These are phyloP conservation scores for Tricholoma bakamatsutake DNA, from an alignment of 768 basidiomycete genomes.

Conservation along the genomic window DNA sequence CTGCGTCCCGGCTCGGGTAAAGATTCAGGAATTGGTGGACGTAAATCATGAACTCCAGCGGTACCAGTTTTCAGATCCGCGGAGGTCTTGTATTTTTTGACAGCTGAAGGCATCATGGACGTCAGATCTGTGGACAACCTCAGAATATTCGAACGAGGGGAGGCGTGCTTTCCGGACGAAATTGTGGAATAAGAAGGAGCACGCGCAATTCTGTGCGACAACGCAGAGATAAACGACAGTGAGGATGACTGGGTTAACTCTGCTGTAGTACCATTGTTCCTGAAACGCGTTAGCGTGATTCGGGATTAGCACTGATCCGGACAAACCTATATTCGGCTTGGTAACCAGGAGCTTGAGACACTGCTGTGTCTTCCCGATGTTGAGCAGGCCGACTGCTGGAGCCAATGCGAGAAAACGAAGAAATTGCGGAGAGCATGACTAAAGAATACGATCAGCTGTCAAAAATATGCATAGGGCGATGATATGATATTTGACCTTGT, in stretches of 20 bases:
- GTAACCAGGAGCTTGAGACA: background rate
- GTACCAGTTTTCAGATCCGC: background rate
- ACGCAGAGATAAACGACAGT: background rate
- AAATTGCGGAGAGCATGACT: background rate
- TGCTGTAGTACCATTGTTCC: background rate
- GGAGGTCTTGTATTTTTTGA: background rate
- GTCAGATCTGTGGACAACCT: background rate
- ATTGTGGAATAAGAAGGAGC: background rate
- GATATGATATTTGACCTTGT: background rate
- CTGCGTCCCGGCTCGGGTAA: background rate
- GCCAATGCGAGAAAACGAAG: background rate
- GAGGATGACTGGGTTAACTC: background rate
- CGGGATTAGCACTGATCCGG: background rate
- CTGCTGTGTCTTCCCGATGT: background rate
- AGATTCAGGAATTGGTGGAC: background rate
- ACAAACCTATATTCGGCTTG: conserved; percentile 6
- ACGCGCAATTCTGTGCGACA: background rate
- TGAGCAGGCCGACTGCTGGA: background rate
- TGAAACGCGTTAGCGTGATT: conserved; percentile 1
- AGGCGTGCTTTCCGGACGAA: background rate
- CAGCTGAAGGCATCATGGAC: background rate
- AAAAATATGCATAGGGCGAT: background rate
- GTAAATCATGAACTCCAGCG: conserved; percentile 9
- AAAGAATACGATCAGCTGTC: background rate
- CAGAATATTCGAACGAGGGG: background rate